Percentiles rank a stretch among this genome's conserved stretches.
Evolutionary conservation across 768 basidiomycete species (phyloP).

Genomic region (Phanerodontia chrysosporium): DNA sequence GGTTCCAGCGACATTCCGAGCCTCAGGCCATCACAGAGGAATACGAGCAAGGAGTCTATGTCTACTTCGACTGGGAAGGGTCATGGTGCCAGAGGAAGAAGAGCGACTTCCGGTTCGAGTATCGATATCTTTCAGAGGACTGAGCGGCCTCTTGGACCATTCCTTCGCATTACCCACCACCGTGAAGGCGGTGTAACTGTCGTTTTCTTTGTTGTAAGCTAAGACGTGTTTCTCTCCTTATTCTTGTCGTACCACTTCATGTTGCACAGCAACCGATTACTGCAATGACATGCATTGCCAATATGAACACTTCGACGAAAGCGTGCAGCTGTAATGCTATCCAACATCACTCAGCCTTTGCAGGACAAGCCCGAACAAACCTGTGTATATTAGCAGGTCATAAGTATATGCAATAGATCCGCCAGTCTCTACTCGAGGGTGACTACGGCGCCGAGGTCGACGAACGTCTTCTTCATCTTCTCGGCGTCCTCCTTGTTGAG

Average conservation of each 20-base stretch:
- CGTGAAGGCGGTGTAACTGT: background rate
- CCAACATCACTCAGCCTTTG: too few relatives aligned
- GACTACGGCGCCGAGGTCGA: constrained; percentile 83
- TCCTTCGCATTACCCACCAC: background rate
- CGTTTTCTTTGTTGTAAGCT: background rate
- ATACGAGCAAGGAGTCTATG: constrained; percentile 98
- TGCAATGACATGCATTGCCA: background rate
- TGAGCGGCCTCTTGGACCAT: constrained; percentile 30
- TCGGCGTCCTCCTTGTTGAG: constrained; percentile 96
- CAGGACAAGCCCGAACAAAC: background rate
- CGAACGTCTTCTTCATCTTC: constrained; percentile 89
- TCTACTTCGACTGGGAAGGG: constrained; percentile 99
- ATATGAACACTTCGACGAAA: background rate
- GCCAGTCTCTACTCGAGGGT: constrained; percentile 60
- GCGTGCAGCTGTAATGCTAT: background rate
- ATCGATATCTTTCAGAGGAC: constrained; percentile 92
- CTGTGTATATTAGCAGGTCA: constrained; percentile 9
- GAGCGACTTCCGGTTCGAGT: constrained; percentile 95
- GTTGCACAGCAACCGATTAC: background rate
- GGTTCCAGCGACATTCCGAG: constrained; percentile 98
- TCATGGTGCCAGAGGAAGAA: constrained; percentile 99
- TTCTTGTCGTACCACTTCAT: background rate
- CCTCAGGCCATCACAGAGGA: constrained; percentile 99
- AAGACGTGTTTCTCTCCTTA: background rate
- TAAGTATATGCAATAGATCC: constrained; percentile 7